Percentiles rank a stretch among this genome's conserved stretches.
phyloP scores from a whole-genome alignment of 768 basidiomycete species.

The Mycena olivaceomarginata region DNA sequence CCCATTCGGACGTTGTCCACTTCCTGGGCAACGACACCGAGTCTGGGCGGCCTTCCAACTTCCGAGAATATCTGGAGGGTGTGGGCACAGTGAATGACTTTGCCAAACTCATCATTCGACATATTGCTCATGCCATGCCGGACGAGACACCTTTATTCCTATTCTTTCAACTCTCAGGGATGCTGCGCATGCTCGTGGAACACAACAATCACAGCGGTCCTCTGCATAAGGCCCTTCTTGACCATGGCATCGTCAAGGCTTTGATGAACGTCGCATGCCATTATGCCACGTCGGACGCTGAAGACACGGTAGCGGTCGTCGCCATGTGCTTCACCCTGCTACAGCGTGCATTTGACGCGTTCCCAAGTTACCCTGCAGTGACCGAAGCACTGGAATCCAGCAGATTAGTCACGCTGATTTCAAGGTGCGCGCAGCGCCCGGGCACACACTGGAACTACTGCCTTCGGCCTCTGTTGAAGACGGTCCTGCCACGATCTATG shows the following conservation, averaged over 20 bases:
- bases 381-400: constrained; percentile 20
- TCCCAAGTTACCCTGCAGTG: constrained; percentile 25
- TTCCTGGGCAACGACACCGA: constrained; percentile 20
- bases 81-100: constrained; percentile 28
- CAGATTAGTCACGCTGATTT: constrained; percentile 19
- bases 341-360: constrained; percentile 21
- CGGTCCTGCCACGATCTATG: constrained; percentile 19
- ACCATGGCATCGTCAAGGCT: constrained; percentile 4
- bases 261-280: neutral
- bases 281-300: constrained; percentile 8
- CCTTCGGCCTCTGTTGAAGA: constrained; percentile 14
- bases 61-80: constrained; percentile 13
- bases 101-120: constrained; percentile 22
- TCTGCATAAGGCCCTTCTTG: constrained; percentile 17
- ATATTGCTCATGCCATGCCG: constrained; percentile 26
- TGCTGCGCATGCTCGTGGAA: neutral
- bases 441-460: constrained; percentile 21
- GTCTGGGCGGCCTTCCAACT: constrained; percentile 16
- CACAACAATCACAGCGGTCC: neutral
- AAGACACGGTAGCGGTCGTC: constrained; percentile 14
- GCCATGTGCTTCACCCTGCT: constrained; percentile 22
- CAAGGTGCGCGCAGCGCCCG: constrained; percentile 21
- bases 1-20: constrained; percentile 21
- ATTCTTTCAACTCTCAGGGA: constrained; percentile 20
- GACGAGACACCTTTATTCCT: neutral